These are phyloP conservation scores for Sporobolomyces phaffii DNA, from an alignment of 768 basidiomycete genomes.

Conservation along the genomic window DNA sequence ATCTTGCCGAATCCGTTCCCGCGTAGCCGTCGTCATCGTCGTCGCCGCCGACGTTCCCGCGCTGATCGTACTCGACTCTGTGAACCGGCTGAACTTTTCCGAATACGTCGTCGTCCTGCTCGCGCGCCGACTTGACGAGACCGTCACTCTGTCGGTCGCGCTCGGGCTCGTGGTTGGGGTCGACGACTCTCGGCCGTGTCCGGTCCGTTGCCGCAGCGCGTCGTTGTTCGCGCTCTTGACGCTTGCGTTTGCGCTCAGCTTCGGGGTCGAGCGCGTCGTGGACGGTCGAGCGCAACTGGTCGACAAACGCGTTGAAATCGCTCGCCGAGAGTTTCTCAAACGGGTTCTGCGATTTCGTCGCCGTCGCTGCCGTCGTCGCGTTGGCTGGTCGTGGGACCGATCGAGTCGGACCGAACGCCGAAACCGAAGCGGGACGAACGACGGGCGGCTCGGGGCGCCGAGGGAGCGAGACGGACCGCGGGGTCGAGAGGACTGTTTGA, in stretches of 20 bases:
- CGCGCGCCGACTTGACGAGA: too few relatives aligned
- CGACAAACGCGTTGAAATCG: not conserved
- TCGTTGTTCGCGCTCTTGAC: not conserved
- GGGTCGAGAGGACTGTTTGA: not conserved
- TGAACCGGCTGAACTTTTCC: too few relatives aligned
- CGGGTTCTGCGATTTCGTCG: not conserved
- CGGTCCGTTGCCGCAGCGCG: not conserved
- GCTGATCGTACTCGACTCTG: too few relatives aligned
- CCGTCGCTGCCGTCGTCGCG: too few relatives aligned
- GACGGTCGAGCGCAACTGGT: not conserved
- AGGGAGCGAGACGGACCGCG: not conserved
- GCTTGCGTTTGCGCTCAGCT: not conserved
- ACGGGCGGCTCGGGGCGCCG: too few relatives aligned
- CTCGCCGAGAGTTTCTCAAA: not conserved
- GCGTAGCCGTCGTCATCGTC: not conserved
- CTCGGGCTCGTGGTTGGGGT: not conserved
- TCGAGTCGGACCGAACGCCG: not conserved
- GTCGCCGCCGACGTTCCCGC: too few relatives aligned
- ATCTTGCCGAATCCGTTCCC: too few relatives aligned
- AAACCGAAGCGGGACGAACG: not conserved
- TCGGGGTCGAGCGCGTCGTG: conserved; percentile 4
- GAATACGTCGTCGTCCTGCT: too few relatives aligned
- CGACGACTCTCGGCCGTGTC: not conserved
- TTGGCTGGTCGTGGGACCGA: not conserved
- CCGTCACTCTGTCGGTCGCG: not conserved